These are phyloP conservation scores for Asterochloris erici DNA, from an alignment of 139 green algal species.

Conservation along the genomic window DNA sequence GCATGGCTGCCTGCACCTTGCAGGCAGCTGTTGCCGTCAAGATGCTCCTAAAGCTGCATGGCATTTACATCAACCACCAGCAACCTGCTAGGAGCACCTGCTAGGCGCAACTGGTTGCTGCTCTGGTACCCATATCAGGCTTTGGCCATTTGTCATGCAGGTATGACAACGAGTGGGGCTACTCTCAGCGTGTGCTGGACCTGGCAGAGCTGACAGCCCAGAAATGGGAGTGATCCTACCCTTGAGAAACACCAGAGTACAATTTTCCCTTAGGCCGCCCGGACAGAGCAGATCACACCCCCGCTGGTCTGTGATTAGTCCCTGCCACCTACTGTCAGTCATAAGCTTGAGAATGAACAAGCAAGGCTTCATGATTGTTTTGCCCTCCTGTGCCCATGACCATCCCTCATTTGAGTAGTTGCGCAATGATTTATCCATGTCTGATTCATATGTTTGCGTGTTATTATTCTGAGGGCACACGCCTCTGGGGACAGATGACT, in stretches of 20 bases:
- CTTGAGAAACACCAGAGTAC: too few relatives aligned
- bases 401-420: too few relatives aligned
- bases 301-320: too few relatives aligned
- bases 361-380: too few relatives aligned
- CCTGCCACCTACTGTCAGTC: too few relatives aligned
- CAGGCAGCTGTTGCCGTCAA: not conserved
- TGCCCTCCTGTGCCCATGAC: too few relatives aligned
- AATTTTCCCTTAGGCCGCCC: too few relatives aligned
- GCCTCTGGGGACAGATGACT: not conserved
- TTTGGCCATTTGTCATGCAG: conserved; percentile 8
- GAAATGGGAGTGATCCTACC: conserved; percentile 55
- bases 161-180: conserved; percentile 98
- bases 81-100: not conserved
- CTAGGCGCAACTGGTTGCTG: not conserved
- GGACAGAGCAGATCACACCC: too few relatives aligned
- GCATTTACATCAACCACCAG: not conserved
- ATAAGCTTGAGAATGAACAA: too few relatives aligned
- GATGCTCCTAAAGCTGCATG: not conserved
- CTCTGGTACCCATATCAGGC: not conserved
- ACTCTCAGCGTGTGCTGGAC: conserved; percentile 95
- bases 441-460: not conserved
- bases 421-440: not conserved
- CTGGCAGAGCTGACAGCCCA: conserved; percentile 81
- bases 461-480: not conserved
- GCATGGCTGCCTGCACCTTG: too few relatives aligned